Evolutionary conservation across 2,329 filamentous ascomycete species (phyloP), one percentile per base, ranked within the genome.

Genomic region (Fusarium praegraminearum): DNA sequence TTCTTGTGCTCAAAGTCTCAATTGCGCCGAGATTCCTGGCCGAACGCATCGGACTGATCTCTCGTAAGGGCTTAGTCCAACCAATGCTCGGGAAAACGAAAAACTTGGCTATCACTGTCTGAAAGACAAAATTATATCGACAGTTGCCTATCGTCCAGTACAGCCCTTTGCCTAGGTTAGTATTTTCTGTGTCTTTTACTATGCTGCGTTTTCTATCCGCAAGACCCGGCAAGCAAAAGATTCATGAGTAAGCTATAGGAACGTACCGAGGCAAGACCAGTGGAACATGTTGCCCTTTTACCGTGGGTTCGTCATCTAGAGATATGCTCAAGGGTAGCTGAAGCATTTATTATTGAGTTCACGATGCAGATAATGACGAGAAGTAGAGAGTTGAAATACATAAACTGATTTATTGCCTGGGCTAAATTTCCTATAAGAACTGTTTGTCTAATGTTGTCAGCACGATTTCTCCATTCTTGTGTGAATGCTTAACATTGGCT

Each of bases 11-110:
- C 20, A 22, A 22, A 22, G 20, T 22, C 20, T 22, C 36, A 47
- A 61, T 62, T 55, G 30, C 16, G 36, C 41, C 60, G 35, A 47
- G 22, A 62, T 47, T 36, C 18, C 28, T 22, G 18, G 30, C 18
- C 8, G 6, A 30, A 32, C 8, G 16, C 36, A 51, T 51, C 47
- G 24, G 24, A 11, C 3, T 38, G 9, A 13, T 10, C 3, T 51
- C 49, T 51, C 24, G 20, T 28, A 51, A 12, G 12, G 33, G 49
- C 15, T 20, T 51, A 51, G 33, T 28, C 18, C 7, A 10, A 10
- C 12, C 24, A 28, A 9, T 28, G 20, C 13, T 28, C 4, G 11
- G n/a, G 13, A 24, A 20, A 50, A 6, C 16, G 30, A 35, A 33
- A 28, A 16, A 47, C 22, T 46, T 24, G 11, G 15, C 6, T 7